A percentile compares a stretch with the other conserved stretches of the same genome.
Evolutionary conservation across 2,329 filamentous ascomycete species (phyloP).

Genomic region (Alternaria brassicae): DNA sequence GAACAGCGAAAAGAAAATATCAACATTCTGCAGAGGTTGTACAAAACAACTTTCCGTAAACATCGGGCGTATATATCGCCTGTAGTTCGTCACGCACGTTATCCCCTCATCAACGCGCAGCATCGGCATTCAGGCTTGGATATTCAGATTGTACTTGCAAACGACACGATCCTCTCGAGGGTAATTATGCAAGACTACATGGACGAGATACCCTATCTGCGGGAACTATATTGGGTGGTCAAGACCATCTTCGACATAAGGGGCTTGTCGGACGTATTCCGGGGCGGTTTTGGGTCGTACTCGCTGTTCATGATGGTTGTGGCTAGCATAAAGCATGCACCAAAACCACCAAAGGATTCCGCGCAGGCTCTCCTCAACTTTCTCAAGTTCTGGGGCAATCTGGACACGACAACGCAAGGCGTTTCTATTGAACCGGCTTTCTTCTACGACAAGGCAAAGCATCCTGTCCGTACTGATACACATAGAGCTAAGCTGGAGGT

Average conservation of each 20-base stretch:
- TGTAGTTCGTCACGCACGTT: slow-evolving; percentile 39
- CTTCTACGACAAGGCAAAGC: slow-evolving; percentile 51
- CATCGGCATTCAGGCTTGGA: slow-evolving; percentile 59
- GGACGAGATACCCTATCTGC: slow-evolving; percentile 58
- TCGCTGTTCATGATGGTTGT: slow-evolving; percentile 65
- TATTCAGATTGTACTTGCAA: slow-evolving; percentile 60
- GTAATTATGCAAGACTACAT: slow-evolving; percentile 57
- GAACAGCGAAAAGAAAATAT: slow-evolving; percentile 13
- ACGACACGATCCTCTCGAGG: slow-evolving; percentile 50
- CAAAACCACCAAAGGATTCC: slow-evolving; percentile 42
- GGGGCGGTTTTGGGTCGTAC: slow-evolving; percentile 62
- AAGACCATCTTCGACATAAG: slow-evolving; percentile 61
- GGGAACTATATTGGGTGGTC: slow-evolving; percentile 58
- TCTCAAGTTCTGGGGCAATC: slow-evolving; percentile 58
- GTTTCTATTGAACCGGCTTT: slow-evolving; percentile 59
- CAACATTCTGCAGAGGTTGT: slow-evolving; percentile 12
- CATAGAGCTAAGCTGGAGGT: slow-evolving; percentile 28
- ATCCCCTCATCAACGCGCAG: slow-evolving; percentile 52
- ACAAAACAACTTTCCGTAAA: not conserved
- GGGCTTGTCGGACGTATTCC: slow-evolving; percentile 56
- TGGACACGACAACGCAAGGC: slow-evolving; percentile 57
- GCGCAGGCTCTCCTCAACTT: slow-evolving; percentile 58
- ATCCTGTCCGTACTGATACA: slow-evolving; percentile 27
- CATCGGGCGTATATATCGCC: slow-evolving; percentile 22
- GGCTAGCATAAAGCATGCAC: slow-evolving; percentile 58